Percentiles rank a stretch among this genome's conserved stretches.
phyloP scores from a whole-genome alignment of 805 yeast genomes.

The Ogataea pini region DNA sequence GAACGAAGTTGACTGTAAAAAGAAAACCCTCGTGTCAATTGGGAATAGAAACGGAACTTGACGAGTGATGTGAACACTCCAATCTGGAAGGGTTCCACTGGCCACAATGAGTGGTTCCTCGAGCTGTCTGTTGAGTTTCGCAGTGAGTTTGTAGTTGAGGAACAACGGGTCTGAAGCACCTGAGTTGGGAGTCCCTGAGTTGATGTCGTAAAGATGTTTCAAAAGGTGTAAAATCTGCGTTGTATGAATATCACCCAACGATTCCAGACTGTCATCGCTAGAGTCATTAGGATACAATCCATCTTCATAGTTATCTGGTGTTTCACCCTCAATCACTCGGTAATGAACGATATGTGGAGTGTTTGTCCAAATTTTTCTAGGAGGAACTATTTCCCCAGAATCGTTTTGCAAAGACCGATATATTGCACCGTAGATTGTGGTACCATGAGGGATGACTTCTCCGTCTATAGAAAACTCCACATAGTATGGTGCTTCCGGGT shows the following conservation, averaged over 20 bases:
- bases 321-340: conserved; percentile 37
- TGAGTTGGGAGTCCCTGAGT: conserved; percentile 26
- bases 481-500: conserved; percentile 32
- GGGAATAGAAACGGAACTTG: conserved; percentile 84
- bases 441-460: conserved; percentile 57
- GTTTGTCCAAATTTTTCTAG: conserved; percentile 58
- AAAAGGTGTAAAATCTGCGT: conserved; percentile 48
- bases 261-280: conserved; percentile 30
- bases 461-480: conserved; percentile 62
- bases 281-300: conserved; percentile 34
- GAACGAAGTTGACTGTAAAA: conserved; percentile 83
- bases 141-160: conserved; percentile 77
- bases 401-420: conserved; percentile 48
- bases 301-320: conserved; percentile 29
- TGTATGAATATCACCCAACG: conserved; percentile 36
- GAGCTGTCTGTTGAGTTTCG: conserved; percentile 80
- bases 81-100: conserved; percentile 79
- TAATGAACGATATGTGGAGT: conserved; percentile 52
- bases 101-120: conserved; percentile 90
- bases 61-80: conserved; percentile 77
- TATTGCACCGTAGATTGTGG: conserved; percentile 77
- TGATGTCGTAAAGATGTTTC: conserved; percentile 46
- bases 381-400: conserved; percentile 43
- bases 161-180: conserved; percentile 43
- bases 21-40: conserved; percentile 72